Conservation (phyloP, 2,329 filamentous ascomycete genomes). For the Achaetomium macrosporum region DNA sequence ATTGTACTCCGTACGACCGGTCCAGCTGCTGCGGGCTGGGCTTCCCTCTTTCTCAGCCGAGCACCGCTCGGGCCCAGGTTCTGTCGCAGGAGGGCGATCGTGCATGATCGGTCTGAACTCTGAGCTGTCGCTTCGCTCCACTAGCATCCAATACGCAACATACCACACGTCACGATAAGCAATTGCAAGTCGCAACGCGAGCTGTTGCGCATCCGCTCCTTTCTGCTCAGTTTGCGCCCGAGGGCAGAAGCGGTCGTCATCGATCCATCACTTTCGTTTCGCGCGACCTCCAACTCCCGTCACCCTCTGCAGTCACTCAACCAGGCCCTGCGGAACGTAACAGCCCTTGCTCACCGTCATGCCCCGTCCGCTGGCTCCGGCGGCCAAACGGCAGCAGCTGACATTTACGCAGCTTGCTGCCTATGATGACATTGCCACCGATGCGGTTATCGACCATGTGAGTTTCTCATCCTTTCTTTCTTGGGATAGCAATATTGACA, state of each 20-base stretch:
- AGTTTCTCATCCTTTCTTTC: conserved; percentile 33
- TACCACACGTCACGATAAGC: no score
- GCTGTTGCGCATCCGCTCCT: conserved; percentile 3
- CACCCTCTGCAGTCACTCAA: neutral
- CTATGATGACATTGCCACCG: conserved; percentile 94
- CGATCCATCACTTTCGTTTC: neutral
- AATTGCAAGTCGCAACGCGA: neutral
- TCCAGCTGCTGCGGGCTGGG: no score
- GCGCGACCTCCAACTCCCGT: neutral
- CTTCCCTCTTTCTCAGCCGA: no score
- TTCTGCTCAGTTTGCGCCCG: no score
- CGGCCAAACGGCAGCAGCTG: conserved; percentile 61
- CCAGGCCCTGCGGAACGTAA: neutral
- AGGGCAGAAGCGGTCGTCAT: neutral
- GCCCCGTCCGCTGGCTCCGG: conserved; percentile 15
- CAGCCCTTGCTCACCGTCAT: conserved; percentile 10
- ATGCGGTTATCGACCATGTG: conserved; percentile 92
- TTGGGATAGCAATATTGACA: neutral
- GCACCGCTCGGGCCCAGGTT: no score
- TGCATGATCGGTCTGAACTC: no score
- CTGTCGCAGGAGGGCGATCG: no score
- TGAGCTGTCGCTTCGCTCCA: no score
- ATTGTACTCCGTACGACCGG: neutral
- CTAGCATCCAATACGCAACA: no score
- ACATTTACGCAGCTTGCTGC: conserved; percentile 82